These are phyloP conservation scores for Fusarium floridanum DNA, from an alignment of 2,329 filamentous ascomycete species.

Conservation along the genomic window DNA sequence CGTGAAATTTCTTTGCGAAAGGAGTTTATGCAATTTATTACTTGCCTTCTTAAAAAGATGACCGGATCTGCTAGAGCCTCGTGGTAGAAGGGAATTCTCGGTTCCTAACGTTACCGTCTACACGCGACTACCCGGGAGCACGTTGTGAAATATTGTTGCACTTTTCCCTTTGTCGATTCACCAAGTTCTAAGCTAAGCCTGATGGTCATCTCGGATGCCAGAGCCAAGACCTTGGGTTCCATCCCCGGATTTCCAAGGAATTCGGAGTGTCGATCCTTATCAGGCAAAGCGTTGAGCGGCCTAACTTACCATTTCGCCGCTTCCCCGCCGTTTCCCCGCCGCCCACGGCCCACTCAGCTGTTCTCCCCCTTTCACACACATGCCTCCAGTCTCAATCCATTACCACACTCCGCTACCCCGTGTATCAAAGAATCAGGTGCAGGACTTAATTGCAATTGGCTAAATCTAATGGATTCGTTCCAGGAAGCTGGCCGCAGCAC, in stretches of 20 bases:
- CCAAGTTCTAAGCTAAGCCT: not conserved
- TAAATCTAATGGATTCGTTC: not conserved
- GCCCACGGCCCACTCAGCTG: not conserved
- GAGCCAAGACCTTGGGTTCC: not conserved
- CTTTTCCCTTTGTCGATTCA: not conserved
- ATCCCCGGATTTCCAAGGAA: not conserved
- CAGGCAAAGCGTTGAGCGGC: not conserved
- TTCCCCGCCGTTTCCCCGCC: not conserved
- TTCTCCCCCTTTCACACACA: not conserved
- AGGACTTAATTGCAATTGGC: not conserved
- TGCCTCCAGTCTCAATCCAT: not conserved
- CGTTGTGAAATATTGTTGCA: not conserved
- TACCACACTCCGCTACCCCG: not conserved
- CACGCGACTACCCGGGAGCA: not conserved
- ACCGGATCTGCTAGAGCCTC: too few relatives aligned
- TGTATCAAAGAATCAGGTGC: not conserved
- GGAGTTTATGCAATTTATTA: too few relatives aligned
- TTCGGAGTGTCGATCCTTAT: not conserved
- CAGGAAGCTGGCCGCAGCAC: not conserved
- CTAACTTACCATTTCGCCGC: not conserved
- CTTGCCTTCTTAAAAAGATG: too few relatives aligned
- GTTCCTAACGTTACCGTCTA: too few relatives aligned
- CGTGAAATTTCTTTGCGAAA: too few relatives aligned
- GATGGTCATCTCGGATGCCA: not conserved
- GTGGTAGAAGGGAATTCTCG: too few relatives aligned